phyloP scores from a whole-genome alignment of 371 early-diverging fungal genomes.

The Apophysomyces elegans region DNA sequence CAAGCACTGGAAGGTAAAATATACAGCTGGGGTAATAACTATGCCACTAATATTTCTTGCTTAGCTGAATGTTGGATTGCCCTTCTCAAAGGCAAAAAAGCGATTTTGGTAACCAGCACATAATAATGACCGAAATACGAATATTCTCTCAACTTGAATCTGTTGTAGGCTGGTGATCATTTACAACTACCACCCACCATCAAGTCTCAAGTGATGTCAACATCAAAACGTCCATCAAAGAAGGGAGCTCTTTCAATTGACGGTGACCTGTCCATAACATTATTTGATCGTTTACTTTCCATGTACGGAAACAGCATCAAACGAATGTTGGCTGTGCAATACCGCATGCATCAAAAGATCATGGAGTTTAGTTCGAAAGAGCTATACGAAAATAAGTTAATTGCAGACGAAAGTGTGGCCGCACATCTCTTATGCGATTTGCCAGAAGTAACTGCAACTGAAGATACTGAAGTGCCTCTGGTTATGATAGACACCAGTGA shows the following conservation, averaged over 20 bases:
- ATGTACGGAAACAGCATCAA: conserved; percentile 63
- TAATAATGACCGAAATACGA: too few species aligned
- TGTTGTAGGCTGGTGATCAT: conserved; percentile 87
- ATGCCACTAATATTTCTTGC: background rate
- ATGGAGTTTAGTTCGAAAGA: conserved; percentile 76
- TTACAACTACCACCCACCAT: conserved; percentile 90
- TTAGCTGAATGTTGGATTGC: conserved; percentile 92
- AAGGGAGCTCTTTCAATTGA: conserved; percentile 29
- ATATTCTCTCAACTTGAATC: background rate
- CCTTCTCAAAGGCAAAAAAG: conserved; percentile 72
- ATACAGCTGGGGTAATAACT: background rate
- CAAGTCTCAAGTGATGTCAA: conserved; percentile 42
- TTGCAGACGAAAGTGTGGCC: conserved; percentile 71
- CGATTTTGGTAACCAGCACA: conserved; percentile 64
- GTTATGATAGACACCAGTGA: conserved; percentile 82
- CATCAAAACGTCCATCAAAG: background rate
- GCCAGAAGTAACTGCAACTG: conserved; percentile 55
- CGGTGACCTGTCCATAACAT: conserved; percentile 42
- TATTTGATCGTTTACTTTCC: conserved; percentile 77
- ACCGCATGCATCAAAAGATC: conserved; percentile 87
- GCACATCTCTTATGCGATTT: conserved; percentile 70
- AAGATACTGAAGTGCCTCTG: conserved; percentile 64
- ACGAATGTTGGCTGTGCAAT: conserved; percentile 80
- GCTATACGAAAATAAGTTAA: conserved; percentile 67
- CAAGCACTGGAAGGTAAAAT: conserved; percentile 79